Evolutionary conservation across 148 eudicot species (phyloP).

Genomic region (Polygonum aviculare): DNA sequence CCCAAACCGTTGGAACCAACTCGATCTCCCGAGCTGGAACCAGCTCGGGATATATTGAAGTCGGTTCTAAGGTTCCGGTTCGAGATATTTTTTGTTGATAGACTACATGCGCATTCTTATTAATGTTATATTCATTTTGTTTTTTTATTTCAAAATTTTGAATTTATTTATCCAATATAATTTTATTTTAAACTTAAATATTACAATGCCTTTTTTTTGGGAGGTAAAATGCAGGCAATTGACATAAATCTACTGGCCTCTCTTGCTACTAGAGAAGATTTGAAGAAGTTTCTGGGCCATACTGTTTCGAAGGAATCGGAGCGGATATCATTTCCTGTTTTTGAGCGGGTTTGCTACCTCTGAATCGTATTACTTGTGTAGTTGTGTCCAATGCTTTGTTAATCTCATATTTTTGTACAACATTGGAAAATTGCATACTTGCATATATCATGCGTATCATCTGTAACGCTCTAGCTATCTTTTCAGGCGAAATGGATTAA

Average conservation of each 20-base stretch:
- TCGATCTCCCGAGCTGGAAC: too few relatives aligned
- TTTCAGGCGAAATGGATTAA: constrained; percentile 93
- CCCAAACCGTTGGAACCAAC: too few relatives aligned
- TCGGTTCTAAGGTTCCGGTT: too few relatives aligned
- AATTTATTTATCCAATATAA: too few relatives aligned
- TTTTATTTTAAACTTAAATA: too few relatives aligned
- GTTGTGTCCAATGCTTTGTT: neutral
- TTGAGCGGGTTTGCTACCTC: constrained; percentile 61
- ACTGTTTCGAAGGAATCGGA: constrained; percentile 44
- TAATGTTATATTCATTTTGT: too few relatives aligned
- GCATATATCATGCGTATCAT: neutral
- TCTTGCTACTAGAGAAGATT: constrained; percentile 63
- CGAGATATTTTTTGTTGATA: too few relatives aligned
- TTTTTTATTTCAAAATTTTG: too few relatives aligned
- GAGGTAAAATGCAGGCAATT: constrained; percentile 52
- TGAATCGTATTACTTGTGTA: neutral
- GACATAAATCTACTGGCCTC: constrained; percentile 79
- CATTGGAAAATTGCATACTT: neutral
- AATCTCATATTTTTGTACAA: neutral
- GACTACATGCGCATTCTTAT: too few relatives aligned
- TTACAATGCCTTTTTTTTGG: neutral
- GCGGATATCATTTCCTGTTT: constrained; percentile 94
- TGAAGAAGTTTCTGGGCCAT: constrained; percentile 89
- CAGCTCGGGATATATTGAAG: too few relatives aligned
- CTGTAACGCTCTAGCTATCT: neutral